phyloP scores from a whole-genome alignment of 352 stramenopile genomes.

The Phytophthora litchii region DNA sequence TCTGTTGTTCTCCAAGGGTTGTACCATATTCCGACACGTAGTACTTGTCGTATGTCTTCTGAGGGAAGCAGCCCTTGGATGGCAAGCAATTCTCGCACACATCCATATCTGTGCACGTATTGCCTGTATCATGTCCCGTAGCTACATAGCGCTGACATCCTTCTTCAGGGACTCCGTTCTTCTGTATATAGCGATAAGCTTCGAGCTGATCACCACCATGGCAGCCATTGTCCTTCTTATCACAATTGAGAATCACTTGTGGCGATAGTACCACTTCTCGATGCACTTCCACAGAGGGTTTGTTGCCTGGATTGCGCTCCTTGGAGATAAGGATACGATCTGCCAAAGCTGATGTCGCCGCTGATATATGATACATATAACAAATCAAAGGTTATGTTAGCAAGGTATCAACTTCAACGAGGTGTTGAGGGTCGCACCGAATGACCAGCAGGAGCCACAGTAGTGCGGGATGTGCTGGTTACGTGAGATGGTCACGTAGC shows the following conservation, averaged over 20 bases:
- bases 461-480: slow-evolving; percentile 91
- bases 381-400: slow-evolving; percentile 2
- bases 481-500: slow-evolving; percentile 82
- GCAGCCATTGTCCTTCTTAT: slow-evolving; percentile 88
- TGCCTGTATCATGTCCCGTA: slow-evolving; percentile 90
- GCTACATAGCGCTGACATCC: slow-evolving; percentile 95
- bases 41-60: slow-evolving; percentile 94
- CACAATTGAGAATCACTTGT: slow-evolving; percentile 90
- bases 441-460: slow-evolving; percentile 90
- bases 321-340: slow-evolving; percentile 90
- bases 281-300: slow-evolving; percentile 66
- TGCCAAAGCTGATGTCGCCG: slow-evolving; percentile 82
- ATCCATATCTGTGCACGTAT: slow-evolving; percentile 87
- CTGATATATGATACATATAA: slow-evolving; percentile 32
- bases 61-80: slow-evolving; percentile 82
- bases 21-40: slow-evolving; percentile 95
- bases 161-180: slow-evolving; percentile 94
- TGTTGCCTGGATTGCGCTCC: slow-evolving; percentile 51
- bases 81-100: slow-evolving; percentile 93
- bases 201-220: slow-evolving; percentile 92
- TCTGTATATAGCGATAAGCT: slow-evolving; percentile 92
- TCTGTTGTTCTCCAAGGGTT: slow-evolving; percentile 90
- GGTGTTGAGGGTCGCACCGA: slow-evolving; percentile 46
- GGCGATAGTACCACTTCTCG: slow-evolving; percentile 84
- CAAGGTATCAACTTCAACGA: slow-evolving; percentile 19